Percentiles rank a stretch among this genome's conserved stretches.
Conservation (phyloP, 345 rosid species). For the Alliaria petiolata region DNA sequence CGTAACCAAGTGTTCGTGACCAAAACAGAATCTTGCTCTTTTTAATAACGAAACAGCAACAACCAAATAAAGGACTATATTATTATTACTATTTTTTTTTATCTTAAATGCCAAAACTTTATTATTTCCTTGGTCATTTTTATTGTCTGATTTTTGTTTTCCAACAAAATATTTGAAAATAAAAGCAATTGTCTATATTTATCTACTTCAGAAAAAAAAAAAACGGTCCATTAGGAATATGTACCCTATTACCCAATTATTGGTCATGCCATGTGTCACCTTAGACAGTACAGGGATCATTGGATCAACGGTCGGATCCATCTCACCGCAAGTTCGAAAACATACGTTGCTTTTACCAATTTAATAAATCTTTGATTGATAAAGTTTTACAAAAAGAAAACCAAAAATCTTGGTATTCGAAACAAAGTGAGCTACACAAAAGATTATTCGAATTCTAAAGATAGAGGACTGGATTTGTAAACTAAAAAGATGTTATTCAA, state of each 20-base stretch:
- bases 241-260: not conserved
- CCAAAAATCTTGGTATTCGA: not conserved
- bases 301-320: not conserved
- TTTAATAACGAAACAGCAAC: not conserved
- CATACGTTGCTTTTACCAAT: too few species aligned
- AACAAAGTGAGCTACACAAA: not conserved
- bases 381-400: not conserved
- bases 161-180: not conserved
- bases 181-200: too few species aligned
- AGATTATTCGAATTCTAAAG: too few species aligned
- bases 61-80: not conserved
- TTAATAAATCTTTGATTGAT: not conserved
- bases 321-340: too few species aligned
- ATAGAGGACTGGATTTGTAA: too few species aligned
- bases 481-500: too few species aligned
- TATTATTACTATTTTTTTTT: not conserved
- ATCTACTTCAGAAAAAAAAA: too few species aligned
- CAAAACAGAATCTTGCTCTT: not conserved
- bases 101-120: not conserved
- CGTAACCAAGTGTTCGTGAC: slow-evolving; percentile 12
- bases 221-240: not conserved
- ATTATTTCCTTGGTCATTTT: not conserved
- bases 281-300: not conserved
- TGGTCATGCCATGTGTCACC: not conserved
- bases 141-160: not conserved